Percentiles rank a stretch among this genome's conserved stretches.
phyloP scores from a whole-genome alignment of 257 asterid species.

The Solanum sejunctum region DNA sequence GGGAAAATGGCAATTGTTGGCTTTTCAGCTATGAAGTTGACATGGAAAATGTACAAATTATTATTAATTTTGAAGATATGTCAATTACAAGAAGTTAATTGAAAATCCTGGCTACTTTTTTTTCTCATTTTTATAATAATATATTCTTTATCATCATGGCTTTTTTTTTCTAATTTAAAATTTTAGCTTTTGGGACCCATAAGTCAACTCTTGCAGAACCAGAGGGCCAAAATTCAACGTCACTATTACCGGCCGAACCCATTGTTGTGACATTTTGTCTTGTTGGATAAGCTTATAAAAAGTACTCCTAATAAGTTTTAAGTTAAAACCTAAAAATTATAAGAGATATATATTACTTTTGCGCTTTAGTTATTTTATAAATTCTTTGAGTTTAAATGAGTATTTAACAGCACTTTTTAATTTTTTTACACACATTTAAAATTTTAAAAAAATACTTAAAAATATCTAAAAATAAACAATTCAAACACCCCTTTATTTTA shows the following conservation, averaged over 20 bases:
- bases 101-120: no score
- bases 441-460: no score
- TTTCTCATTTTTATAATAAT: background rate
- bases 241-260: background rate
- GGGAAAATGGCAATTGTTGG: background rate
- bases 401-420: no score
- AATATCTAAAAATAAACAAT: no score
- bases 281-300: no score
- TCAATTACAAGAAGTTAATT: background rate
- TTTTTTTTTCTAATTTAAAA: background rate
- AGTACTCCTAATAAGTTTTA: no score
- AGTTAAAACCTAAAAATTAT: no score
- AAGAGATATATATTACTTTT: no score
- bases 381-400: no score
- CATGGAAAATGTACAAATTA: background rate
- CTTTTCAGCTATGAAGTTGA: background rate
- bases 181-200: background rate
- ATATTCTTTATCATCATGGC: background rate
- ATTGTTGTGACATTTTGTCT: background rate
- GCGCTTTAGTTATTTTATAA: no score
- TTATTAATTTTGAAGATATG: background rate
- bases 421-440: no score
- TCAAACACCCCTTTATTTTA: background rate
- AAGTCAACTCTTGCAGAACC: background rate
- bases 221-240: background rate